A percentile compares a stretch with the other conserved stretches of the same genome.
These are phyloP conservation scores for Blepharisma japonicum DNA, from an alignment of 73 alveolate genomes.

Conservation along the genomic window DNA sequence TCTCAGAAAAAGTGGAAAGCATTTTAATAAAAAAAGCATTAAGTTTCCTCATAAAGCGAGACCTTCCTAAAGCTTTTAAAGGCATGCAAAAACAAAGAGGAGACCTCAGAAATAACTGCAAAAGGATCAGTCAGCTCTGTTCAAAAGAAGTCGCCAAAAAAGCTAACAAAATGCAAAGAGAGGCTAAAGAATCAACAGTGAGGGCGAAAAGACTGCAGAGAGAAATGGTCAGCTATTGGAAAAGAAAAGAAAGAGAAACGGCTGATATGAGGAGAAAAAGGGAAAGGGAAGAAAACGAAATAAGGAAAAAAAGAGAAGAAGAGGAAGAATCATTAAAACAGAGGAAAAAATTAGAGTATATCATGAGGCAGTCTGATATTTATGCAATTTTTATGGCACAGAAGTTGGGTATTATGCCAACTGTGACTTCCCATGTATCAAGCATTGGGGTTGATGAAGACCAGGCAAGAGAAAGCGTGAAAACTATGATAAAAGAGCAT, in stretches of 20 bases:
- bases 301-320: conserved; percentile 93
- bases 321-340: conserved; percentile 90
- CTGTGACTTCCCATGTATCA: conserved; percentile 45
- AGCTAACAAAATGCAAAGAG: conserved; percentile 83
- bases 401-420: conserved; percentile 90
- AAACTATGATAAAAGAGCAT: conserved; percentile 75
- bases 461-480: conserved; percentile 81
- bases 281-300: conserved; percentile 93
- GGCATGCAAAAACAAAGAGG: conserved; percentile 71
- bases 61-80: conserved; percentile 80
- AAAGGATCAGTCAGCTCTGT: conserved; percentile 73
- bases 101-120: conserved; percentile 83
- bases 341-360: conserved; percentile 94
- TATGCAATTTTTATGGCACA: conserved; percentile 96
- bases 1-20: conserved; percentile 19
- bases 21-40: conserved; percentile 40
- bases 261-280: conserved; percentile 92
- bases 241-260: conserved; percentile 94
- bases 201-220: conserved; percentile 90
- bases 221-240: conserved; percentile 93
- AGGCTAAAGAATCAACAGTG: conserved; percentile 75
- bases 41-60: conserved; percentile 76
- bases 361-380: conserved; percentile 95
- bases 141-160: conserved; percentile 91
- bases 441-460: conserved; percentile 80